Evolutionary conservation across 345 rosid species (phyloP).

Genomic region (Cardiospermum halicacabum): DNA sequence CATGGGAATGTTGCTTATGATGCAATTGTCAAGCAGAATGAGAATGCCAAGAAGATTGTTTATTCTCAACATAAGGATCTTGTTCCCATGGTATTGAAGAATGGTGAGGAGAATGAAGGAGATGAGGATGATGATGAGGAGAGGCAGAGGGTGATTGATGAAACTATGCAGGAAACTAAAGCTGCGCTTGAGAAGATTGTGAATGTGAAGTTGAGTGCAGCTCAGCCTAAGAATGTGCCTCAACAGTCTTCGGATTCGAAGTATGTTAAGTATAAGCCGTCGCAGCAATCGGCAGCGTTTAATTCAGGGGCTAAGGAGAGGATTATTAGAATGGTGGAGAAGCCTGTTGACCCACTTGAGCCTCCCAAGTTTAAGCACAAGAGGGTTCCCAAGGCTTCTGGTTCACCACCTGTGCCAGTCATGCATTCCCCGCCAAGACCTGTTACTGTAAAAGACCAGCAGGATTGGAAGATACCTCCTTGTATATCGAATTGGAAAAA

Average conservation of each 20-base stretch:
- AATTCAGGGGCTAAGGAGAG: constrained; percentile 94
- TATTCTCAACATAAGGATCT: constrained; percentile 82
- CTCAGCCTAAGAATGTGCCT: constrained; percentile 89
- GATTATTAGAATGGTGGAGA: constrained; percentile 91
- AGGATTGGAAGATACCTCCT: constrained; percentile 98
- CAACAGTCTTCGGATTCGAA: constrained; percentile 72
- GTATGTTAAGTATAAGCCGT: constrained; percentile 82
- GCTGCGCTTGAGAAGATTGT: constrained; percentile 86
- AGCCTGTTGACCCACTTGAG: constrained; percentile 97
- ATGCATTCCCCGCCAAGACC: constrained; percentile 98
- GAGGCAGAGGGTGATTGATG: constrained; percentile 61
- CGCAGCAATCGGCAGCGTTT: constrained; percentile 80
- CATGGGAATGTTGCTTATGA: constrained; percentile 86
- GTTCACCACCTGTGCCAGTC: constrained; percentile 95
- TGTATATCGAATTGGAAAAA: constrained; percentile 97
- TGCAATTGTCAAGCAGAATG: constrained; percentile 75
- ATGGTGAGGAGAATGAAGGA: constrained; percentile 33
- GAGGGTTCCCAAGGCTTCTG: constrained; percentile 91
- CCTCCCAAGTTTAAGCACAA: constrained; percentile 99
- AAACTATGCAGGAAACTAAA: constrained; percentile 65
- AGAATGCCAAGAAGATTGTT: constrained; percentile 68
- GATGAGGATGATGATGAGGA: constrained; percentile 50
- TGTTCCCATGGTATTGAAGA: constrained; percentile 64
- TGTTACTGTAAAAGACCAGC: constrained; percentile 93
- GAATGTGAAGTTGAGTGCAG: constrained; percentile 81